phyloP scores from a whole-genome alignment of 345 rosid genomes.

The Cardamine resedifolia region DNA sequence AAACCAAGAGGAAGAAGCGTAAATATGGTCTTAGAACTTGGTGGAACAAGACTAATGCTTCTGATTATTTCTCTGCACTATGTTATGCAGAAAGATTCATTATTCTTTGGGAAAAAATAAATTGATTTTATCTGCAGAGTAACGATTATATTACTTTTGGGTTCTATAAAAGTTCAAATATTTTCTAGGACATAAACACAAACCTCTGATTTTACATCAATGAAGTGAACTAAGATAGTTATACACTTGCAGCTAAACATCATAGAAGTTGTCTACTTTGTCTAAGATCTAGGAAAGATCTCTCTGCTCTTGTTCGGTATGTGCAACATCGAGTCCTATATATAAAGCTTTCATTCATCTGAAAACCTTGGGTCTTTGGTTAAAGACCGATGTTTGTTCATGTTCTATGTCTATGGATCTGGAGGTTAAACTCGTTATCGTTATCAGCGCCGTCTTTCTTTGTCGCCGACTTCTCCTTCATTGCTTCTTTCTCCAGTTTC shows the following conservation, averaged over 20 bases:
- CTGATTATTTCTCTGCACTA: conserved; percentile 11
- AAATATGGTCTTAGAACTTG: neutral
- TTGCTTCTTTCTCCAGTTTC: conserved; percentile 85
- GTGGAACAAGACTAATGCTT: conserved; percentile 3
- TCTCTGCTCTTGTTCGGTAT: conserved; percentile 27
- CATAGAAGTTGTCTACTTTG: conserved; percentile 25
- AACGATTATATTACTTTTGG: neutral
- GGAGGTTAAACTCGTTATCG: conserved; percentile 41
- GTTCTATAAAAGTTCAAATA: conserved; percentile 1
- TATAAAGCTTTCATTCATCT: conserved; percentile 22
- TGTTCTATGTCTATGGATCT: conserved; percentile 38
- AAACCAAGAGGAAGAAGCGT: neutral
- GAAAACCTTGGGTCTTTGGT: conserved; percentile 11
- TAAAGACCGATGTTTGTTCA: conserved; percentile 14
- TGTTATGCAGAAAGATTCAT: conserved; percentile 23
- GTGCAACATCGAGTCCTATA: conserved; percentile 28
- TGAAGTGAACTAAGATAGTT: conserved; percentile 16
- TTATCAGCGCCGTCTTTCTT: conserved; percentile 54
- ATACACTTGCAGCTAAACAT: conserved; percentile 26
- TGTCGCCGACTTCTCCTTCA: conserved; percentile 57
- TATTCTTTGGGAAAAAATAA: neutral
- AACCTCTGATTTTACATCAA: conserved; percentile 30
- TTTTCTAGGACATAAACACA: conserved; percentile 10
- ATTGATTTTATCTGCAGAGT: neutral
- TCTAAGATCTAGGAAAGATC: conserved; percentile 33